phyloP scores from a whole-genome alignment of 805 yeast genomes.

The Kuraishia ogatae region DNA sequence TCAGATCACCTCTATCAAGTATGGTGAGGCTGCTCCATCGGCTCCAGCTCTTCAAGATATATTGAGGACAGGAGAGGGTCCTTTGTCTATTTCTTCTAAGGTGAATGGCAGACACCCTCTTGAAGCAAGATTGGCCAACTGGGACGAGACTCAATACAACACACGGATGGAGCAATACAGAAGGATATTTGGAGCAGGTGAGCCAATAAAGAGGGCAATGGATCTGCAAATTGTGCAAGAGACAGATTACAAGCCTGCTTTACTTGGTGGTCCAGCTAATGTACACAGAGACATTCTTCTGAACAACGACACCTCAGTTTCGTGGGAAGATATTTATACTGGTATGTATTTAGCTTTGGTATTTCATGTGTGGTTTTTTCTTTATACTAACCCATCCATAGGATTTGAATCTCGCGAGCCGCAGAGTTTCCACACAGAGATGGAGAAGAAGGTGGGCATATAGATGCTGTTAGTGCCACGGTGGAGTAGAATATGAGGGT shows the following conservation, averaged over 20 bases:
- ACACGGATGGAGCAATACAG: constrained; percentile 70
- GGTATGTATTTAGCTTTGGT: constrained; percentile 23
- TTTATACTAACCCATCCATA: constrained; percentile 9
- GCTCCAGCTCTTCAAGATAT: constrained; percentile 68
- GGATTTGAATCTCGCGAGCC: constrained; percentile 31
- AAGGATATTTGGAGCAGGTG: constrained; percentile 85
- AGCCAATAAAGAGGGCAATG: constrained; percentile 88
- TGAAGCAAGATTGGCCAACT: constrained; percentile 62
- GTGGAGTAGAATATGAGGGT: too few species aligned
- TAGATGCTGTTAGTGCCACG: constrained; percentile 9
- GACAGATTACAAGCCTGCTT: constrained; percentile 60
- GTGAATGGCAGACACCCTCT: constrained; percentile 80
- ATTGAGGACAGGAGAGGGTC: constrained; percentile 58
- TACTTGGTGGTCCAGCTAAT: constrained; percentile 48
- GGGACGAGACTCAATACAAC: constrained; percentile 73
- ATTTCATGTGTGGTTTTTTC: neutral
- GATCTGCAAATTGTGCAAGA: constrained; percentile 67
- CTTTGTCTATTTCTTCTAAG: constrained; percentile 47
- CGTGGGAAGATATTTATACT: constrained; percentile 90
- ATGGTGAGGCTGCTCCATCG: constrained; percentile 50
- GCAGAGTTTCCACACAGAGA: constrained; percentile 60
- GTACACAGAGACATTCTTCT: constrained; percentile 71
- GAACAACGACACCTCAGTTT: constrained; percentile 69
- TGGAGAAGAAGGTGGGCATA: constrained; percentile 57
- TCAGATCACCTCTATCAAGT: constrained; percentile 40